A percentile compares a stretch with the other conserved stretches of the same genome.
These are phyloP conservation scores for Fallopia convolvulus DNA, from an alignment of 148 eudicot species.

Conservation along the genomic window DNA sequence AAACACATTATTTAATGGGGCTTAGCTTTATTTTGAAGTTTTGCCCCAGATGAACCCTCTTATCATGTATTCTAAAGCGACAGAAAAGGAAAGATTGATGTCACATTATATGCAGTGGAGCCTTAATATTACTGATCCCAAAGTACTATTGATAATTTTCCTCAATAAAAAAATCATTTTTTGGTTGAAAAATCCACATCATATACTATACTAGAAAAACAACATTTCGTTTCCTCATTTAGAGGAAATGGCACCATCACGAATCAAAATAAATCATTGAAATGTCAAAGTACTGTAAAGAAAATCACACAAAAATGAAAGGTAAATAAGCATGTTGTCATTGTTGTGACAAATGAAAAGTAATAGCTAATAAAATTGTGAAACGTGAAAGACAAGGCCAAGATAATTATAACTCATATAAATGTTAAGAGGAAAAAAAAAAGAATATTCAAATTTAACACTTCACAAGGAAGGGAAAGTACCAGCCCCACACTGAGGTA, in stretches of 20 bases:
- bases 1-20: neutral
- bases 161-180: too few relatives aligned
- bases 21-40: neutral
- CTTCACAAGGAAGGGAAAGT: neutral
- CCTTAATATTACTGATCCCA: neutral
- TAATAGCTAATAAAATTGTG: neutral
- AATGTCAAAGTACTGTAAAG: neutral
- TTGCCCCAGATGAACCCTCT: neutral
- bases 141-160: neutral
- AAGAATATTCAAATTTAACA: neutral
- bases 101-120: neutral
- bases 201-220: too few relatives aligned
- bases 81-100: neutral
- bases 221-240: neutral
- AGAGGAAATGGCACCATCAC: neutral
- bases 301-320: neutral
- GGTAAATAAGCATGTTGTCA: neutral
- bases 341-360: neutral
- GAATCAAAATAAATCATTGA: neutral
- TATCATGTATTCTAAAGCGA: neutral
- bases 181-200: neutral
- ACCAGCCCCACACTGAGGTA: neutral
- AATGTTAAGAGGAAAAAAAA: too few relatives aligned
- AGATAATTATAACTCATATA: too few relatives aligned
- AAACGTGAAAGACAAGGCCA: neutral